Conservation (phyloP, 805 yeast genomes). For the Brettanomyces anomalus region DNA sequence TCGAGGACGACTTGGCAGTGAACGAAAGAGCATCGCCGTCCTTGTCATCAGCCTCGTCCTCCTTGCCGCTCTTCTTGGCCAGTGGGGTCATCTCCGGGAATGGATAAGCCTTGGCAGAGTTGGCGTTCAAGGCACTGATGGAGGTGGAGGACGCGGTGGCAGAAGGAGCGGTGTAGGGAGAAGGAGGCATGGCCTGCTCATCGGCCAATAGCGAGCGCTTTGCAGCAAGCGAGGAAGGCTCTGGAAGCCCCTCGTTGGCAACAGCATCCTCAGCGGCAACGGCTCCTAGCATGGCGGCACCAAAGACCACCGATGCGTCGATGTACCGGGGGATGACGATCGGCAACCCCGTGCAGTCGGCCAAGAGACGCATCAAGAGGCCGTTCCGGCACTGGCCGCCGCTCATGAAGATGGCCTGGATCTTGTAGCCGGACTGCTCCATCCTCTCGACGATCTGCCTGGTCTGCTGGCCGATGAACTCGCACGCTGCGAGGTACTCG, state of each 20-base stretch:
- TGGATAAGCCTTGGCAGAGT: constrained; percentile 33
- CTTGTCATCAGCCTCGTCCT: constrained; percentile 30
- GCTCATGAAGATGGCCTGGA: constrained; percentile 74
- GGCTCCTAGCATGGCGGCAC: constrained; percentile 92
- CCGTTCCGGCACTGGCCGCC: constrained; percentile 98
- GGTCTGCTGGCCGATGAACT: constrained; percentile 95
- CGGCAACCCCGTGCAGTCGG: constrained; percentile 89
- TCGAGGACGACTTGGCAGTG: neutral
- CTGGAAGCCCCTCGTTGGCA: constrained; percentile 16
- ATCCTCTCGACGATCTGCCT: constrained; percentile 87
- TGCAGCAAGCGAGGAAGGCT: neutral
- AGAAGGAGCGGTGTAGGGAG: constrained; percentile 73
- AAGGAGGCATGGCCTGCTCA: constrained; percentile 29
- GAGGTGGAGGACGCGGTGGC: constrained; percentile 67
- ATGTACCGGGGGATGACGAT: constrained; percentile 89
- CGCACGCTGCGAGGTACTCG: constrained; percentile 88
- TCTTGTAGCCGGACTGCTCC: constrained; percentile 69
- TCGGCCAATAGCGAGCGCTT: constrained; percentile 11
- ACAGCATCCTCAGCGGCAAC: constrained; percentile 70
- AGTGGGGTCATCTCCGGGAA: constrained; percentile 38
- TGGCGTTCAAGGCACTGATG: constrained; percentile 36
- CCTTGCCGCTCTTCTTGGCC: constrained; percentile 12
- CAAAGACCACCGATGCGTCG: constrained; percentile 95
- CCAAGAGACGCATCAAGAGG: constrained; percentile 77
- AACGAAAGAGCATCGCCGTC: constrained; percentile 30